Evolutionary conservation across 257 asterid species (phyloP).

Genomic region (Solanum sitiens): DNA sequence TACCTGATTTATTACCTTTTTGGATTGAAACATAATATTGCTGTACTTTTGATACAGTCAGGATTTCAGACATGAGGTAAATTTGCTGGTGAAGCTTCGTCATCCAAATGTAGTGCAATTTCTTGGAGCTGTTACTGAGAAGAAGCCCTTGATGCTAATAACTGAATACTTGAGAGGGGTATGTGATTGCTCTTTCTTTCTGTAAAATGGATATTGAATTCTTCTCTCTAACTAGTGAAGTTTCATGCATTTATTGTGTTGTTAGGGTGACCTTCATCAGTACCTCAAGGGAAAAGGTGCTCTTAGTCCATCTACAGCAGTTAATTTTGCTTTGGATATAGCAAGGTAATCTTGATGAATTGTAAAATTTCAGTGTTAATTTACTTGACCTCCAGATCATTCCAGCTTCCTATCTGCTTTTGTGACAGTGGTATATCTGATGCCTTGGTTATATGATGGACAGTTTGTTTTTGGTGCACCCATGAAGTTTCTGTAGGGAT

Average conservation of each 20-base stretch:
- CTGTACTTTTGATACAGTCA: conserved; percentile 38
- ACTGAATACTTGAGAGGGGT: conserved; percentile 98
- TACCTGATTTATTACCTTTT: neutral
- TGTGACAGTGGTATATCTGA: neutral
- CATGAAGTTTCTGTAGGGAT: neutral
- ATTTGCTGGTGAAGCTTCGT: conserved; percentile 94
- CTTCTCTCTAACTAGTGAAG: neutral
- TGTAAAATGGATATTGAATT: neutral
- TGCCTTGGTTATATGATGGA: neutral
- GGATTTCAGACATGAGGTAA: conserved; percentile 98
- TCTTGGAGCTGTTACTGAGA: conserved; percentile 94
- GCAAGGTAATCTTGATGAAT: conserved; percentile 46
- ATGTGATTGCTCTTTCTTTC: conserved; percentile 12
- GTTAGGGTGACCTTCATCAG: conserved; percentile 96
- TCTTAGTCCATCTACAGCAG: conserved; percentile 65
- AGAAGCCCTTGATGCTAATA: conserved; percentile 86
- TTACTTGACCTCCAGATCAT: neutral
- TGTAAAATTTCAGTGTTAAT: neutral
- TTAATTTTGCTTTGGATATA: conserved; percentile 86
- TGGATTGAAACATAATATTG: neutral
- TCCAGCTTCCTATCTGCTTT: neutral
- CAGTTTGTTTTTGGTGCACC: neutral
- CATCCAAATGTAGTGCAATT: conserved; percentile 98
- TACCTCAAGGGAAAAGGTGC: conserved; percentile 86
- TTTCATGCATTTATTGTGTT: conserved; percentile 6